These are phyloP conservation scores for Pleurotus sapidus DNA, from an alignment of 768 basidiomycete species.

Conservation along the genomic window DNA sequence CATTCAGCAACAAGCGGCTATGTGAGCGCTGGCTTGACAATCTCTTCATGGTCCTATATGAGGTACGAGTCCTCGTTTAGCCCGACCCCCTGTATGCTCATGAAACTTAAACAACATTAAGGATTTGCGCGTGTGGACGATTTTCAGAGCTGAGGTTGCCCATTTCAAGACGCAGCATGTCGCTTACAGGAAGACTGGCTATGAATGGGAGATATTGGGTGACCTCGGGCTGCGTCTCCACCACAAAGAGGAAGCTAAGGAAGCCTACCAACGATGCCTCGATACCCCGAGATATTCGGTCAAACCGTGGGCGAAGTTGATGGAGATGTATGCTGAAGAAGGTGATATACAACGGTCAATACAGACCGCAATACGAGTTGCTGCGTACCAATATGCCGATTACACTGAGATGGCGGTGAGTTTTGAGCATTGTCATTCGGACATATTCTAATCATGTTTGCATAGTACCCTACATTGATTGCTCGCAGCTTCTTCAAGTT, in stretches of 20 bases:
- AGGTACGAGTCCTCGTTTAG: slow-evolving; percentile 48
- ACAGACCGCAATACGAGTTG: slow-evolving; percentile 89
- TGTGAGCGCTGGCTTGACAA: slow-evolving; percentile 99
- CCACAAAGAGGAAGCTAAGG: slow-evolving; percentile 98
- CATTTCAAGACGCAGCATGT: slow-evolving; percentile 99
- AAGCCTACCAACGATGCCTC: slow-evolving; percentile 93
- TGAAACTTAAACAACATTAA: slow-evolving; percentile 21
- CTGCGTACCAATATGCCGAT: slow-evolving; percentile 89
- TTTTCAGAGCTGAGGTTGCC: slow-evolving; percentile 96
- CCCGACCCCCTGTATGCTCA: slow-evolving; percentile 8
- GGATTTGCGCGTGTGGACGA: slow-evolving; percentile 98
- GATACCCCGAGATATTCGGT: slow-evolving; percentile 82
- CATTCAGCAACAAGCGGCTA: slow-evolving; percentile 93
- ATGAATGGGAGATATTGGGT: slow-evolving; percentile 98
- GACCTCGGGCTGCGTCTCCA: slow-evolving; percentile 91
- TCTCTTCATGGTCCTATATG: slow-evolving; percentile 96
- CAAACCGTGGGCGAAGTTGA: slow-evolving; percentile 90
- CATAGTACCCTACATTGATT: slow-evolving; percentile 86
- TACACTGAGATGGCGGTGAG: slow-evolving; percentile 87
- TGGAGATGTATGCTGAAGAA: slow-evolving; percentile 97
- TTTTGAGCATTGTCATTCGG: slow-evolving; percentile 14
- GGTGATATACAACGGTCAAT: slow-evolving; percentile 89
- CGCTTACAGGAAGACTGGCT: slow-evolving; percentile 93
- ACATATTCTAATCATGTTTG: neutral
- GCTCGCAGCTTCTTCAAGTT: slow-evolving; percentile 92